phyloP scores from a whole-genome alignment of 352 stramenopile species.

The Phytophthora sojae region DNA sequence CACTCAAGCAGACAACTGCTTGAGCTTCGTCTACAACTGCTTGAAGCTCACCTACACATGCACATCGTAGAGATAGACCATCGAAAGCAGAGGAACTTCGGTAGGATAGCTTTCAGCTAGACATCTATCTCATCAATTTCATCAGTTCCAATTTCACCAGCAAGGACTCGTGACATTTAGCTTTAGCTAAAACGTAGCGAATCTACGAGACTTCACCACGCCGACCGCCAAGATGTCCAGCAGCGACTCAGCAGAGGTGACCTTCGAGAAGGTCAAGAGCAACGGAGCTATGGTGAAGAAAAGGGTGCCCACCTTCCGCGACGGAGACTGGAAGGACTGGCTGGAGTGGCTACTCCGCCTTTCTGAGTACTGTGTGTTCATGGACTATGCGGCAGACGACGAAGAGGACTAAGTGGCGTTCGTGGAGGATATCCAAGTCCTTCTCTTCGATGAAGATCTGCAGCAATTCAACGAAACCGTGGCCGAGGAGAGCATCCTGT shows the following conservation, averaged over 20 bases:
- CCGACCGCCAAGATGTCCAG: background rate
- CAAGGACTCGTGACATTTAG: background rate
- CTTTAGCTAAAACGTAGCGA: background rate
- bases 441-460: constrained; percentile 2
- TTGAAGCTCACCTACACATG: background rate
- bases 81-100: background rate
- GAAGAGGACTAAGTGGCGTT: background rate
- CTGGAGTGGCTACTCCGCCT: background rate
- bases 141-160: background rate
- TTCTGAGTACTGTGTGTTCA: background rate
- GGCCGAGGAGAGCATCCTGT: constrained; percentile 6
- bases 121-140: background rate
- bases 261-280: background rate
- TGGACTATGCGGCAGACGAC: background rate
- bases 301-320: background rate
- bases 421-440: background rate
- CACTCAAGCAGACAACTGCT: too few species aligned
- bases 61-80: too few species aligned
- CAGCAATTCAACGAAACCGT: constrained; percentile 1
- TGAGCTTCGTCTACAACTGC: too few species aligned
- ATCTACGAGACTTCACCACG: background rate
- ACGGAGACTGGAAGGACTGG: background rate
- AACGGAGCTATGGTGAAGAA: constrained; percentile 1
- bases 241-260: background rate
- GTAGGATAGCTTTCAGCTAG: background rate